Percentiles rank a stretch among this genome's conserved stretches.
Evolutionary conservation across 306 rosid species (phyloP).

Genomic region (Hippophae gyantsensis): DNA sequence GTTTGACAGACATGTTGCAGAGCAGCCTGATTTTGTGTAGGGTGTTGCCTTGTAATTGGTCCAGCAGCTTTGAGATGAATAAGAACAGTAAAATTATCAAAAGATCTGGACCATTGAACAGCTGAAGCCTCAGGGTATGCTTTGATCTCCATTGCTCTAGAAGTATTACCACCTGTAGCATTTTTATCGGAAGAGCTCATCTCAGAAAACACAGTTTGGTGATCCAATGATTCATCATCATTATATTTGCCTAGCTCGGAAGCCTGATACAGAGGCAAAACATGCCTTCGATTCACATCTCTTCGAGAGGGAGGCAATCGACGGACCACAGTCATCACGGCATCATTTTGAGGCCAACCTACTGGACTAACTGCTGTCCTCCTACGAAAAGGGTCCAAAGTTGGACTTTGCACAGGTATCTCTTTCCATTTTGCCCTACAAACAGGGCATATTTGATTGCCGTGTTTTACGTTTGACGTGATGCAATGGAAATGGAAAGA

Average conservation of each 20-base stretch:
- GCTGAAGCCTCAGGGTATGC: slow-evolving; percentile 70
- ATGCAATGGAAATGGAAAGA: slow-evolving; percentile 96
- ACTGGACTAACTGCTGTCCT: slow-evolving; percentile 49
- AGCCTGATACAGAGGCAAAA: slow-evolving; percentile 66
- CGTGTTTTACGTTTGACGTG: slow-evolving; percentile 76
- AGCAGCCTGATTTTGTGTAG: slow-evolving; percentile 35
- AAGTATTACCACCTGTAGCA: slow-evolving; percentile 25
- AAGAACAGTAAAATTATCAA: slow-evolving; percentile 54
- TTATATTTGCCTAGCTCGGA: slow-evolving; percentile 73
- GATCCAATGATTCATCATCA: slow-evolving; percentile 76
- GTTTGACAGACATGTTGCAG: slow-evolving; percentile 46
- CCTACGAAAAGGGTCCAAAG: slow-evolving; percentile 37
- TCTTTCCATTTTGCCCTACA: slow-evolving; percentile 97
- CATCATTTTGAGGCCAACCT: slow-evolving; percentile 73
- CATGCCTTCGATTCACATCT: slow-evolving; percentile 53
- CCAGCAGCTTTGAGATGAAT: slow-evolving; percentile 84
- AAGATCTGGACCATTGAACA: slow-evolving; percentile 38
- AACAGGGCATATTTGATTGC: slow-evolving; percentile 90
- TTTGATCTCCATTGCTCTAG: slow-evolving; percentile 54
- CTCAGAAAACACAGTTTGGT: slow-evolving; percentile 32
- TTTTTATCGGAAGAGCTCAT: slow-evolving; percentile 26
- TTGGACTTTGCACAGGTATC: slow-evolving; percentile 66
- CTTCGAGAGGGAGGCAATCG: slow-evolving; percentile 61
- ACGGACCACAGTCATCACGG: slow-evolving; percentile 77
- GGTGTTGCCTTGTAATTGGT: slow-evolving; percentile 23